These are phyloP conservation scores for Adansonia grandidieri DNA, from an alignment of 441 rosid genomes.

Conservation along the genomic window DNA sequence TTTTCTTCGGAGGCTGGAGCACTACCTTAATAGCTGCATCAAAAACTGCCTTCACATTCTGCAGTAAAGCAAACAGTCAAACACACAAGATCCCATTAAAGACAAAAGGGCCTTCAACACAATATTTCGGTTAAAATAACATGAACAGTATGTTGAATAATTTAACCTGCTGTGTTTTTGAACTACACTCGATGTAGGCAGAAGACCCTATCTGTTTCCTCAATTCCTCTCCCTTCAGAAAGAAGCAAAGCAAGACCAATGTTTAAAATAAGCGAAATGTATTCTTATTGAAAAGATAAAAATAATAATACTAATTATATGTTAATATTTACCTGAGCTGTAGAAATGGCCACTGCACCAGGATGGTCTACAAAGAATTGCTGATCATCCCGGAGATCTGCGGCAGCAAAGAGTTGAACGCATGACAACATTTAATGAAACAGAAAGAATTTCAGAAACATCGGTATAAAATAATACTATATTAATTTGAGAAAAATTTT, in stretches of 20 bases:
- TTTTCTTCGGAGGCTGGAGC: slow-evolving; percentile 82
- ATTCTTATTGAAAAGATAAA: not conserved
- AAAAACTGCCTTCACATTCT: slow-evolving; percentile 79
- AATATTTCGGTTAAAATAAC: not conserved
- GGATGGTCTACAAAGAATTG: slow-evolving; percentile 85
- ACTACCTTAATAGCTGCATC: slow-evolving; percentile 82
- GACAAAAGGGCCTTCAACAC: not conserved
- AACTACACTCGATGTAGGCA: slow-evolving; percentile 84
- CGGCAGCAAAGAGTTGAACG: not conserved
- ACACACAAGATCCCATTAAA: slow-evolving; percentile 10
- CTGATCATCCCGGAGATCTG: slow-evolving; percentile 83
- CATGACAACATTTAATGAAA: slow-evolving; percentile 13
- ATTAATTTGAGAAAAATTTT: not conserved
- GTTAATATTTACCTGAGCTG: slow-evolving; percentile 57
- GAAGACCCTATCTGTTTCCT: slow-evolving; percentile 85
- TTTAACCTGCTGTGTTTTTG: slow-evolving; percentile 88
- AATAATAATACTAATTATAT: not conserved
- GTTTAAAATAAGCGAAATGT: not conserved
- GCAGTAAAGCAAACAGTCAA: slow-evolving; percentile 30
- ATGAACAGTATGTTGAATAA: not conserved
- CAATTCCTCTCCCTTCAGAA: slow-evolving; percentile 86
- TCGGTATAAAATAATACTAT: not conserved
- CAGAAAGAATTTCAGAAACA: not conserved
- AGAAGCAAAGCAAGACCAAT: slow-evolving; percentile 17
- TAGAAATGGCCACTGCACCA: slow-evolving; percentile 68